Evolutionary conservation across 1,139 yeast genomes (phyloP), one percentile per base, ranked within the genome.

Genomic region (Lodderomyces parapsilosis): DNA sequence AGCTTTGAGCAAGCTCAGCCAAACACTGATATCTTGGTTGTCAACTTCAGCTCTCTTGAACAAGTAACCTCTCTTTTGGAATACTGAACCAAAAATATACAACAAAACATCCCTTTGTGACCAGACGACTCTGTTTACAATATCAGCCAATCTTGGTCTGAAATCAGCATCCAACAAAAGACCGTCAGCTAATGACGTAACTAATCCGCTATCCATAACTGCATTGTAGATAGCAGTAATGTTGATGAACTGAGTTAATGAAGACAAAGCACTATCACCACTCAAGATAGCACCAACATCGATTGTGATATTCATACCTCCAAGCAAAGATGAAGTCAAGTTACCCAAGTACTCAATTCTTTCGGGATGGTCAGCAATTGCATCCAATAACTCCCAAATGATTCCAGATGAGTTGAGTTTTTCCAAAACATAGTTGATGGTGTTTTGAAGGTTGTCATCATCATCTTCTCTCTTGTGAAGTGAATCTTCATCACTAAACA

Each of bases 351-450:
- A 53, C 27, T 57, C 51, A 43, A 70, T 56, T 41, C 67, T 52
- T 25, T 49, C 49, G 2, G 71, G 65, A 42, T 62, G 53, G 28
- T 58, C 65, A 14, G 72, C 72, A 39, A 69, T 56, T 33, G 62
- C 59, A 49, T 73, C 74, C 40, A 73, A 61, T 17, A 63, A 56
- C 10, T 57, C 54, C 58, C 68, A 68, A 35, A 73, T 54, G 13
- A 73, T 49, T 11, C 74, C 76, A 1, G 76, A 62, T 27, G 49
- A 51, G 51, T 72, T 71, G 30, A 71, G 56, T n/a, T 57, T 41
- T 14, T 50, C 41, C 20, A 71, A 49, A 17, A 67, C 47, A 9
- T 56, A 41, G 27, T 57, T 62, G 39, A 65, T 53, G 10, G 58
- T 51, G 8, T 52, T 49, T 31, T 27, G 32, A 31, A 56, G 44